Conservation (phyloP, 2,329 filamentous ascomycete genomes). For the Cordyceps cicadae region DNA sequence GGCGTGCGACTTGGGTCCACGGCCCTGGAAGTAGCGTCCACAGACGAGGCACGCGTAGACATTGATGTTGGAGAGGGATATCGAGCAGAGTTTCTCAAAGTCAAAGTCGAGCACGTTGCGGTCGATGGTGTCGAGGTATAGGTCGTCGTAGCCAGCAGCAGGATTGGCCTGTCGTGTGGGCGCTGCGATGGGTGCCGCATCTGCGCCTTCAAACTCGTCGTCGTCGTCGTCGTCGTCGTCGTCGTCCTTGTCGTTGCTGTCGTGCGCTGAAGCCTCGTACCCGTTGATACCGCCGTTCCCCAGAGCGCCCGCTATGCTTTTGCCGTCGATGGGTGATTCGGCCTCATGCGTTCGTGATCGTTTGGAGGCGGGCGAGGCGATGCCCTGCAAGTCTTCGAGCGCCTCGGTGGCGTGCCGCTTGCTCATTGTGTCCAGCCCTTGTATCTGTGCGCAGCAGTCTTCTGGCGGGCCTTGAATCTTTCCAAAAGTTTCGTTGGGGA, state of each 20-base stretch:
- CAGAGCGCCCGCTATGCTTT: slow-evolving; percentile 23
- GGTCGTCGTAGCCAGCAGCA: slow-evolving; percentile 81
- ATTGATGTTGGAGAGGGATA: slow-evolving; percentile 96
- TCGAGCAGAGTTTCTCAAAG: slow-evolving; percentile 95
- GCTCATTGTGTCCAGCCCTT: slow-evolving; percentile 24
- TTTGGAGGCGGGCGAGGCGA: slow-evolving; percentile 52
- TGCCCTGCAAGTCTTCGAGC: slow-evolving; percentile 46
- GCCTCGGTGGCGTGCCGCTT: slow-evolving; percentile 55
- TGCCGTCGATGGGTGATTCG: slow-evolving; percentile 27
- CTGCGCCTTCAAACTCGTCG: slow-evolving; percentile 33
- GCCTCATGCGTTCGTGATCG: slow-evolving; percentile 44
- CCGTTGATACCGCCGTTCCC: slow-evolving; percentile 25
- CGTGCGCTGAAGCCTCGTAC: slow-evolving; percentile 15
- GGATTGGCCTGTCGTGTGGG: slow-evolving; percentile 66
- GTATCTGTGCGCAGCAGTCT: not conserved
- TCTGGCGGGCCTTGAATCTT: not conserved
- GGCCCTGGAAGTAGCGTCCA: slow-evolving; percentile 94
- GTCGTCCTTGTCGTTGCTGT: slow-evolving; percentile 12
- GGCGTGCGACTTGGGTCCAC: slow-evolving; percentile 87
- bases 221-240: slow-evolving; percentile 32
- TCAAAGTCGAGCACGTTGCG: slow-evolving; percentile 92
- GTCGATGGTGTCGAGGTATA: slow-evolving; percentile 96
- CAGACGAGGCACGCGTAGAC: slow-evolving; percentile 97
- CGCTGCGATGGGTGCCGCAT: slow-evolving; percentile 29
- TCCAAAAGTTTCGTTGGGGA: not conserved